Conservation (phyloP, 2,329 filamentous ascomycete species). For the Talaromyces rugulosus region DNA sequence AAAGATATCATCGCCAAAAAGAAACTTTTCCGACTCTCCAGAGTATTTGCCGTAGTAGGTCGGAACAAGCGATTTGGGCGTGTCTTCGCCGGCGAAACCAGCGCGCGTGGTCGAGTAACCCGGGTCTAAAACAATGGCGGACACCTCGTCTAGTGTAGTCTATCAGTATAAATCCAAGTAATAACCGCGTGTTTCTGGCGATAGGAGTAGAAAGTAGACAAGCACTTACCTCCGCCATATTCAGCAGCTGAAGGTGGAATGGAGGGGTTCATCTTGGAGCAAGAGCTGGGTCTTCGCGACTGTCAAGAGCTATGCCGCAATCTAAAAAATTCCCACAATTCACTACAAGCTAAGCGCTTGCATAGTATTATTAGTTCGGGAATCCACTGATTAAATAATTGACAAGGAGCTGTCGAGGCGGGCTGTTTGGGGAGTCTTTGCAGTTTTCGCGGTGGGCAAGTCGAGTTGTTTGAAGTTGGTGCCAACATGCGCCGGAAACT, state of each 20-base stretch:
- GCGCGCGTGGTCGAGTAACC: constrained; percentile 89
- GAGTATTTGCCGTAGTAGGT: constrained; percentile 74
- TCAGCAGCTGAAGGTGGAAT: constrained; percentile 44
- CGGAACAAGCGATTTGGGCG: constrained; percentile 87
- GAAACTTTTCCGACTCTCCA: constrained; percentile 51
- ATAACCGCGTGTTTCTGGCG: background rate
- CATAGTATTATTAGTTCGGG: background rate
- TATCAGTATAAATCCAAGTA: background rate
- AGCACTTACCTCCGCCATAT: constrained; percentile 46
- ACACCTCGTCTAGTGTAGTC: constrained; percentile 74
- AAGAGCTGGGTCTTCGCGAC: background rate
- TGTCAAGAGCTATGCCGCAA: background rate
- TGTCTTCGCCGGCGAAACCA: constrained; percentile 96
- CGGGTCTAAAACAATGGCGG: constrained; percentile 91
- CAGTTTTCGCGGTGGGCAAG: background rate
- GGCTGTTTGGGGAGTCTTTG: background rate
- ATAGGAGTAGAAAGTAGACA: background rate
- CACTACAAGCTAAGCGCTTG: background rate
- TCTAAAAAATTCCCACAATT: background rate
- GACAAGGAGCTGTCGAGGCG: background rate
- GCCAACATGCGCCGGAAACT: background rate
- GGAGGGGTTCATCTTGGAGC: constrained; percentile 37
- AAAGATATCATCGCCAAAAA: constrained; percentile 90
- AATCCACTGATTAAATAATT: background rate
- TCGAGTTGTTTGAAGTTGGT: background rate